phyloP scores from a whole-genome alignment of 495 filamentous ascomycete species.

The Darksidea phi region DNA sequence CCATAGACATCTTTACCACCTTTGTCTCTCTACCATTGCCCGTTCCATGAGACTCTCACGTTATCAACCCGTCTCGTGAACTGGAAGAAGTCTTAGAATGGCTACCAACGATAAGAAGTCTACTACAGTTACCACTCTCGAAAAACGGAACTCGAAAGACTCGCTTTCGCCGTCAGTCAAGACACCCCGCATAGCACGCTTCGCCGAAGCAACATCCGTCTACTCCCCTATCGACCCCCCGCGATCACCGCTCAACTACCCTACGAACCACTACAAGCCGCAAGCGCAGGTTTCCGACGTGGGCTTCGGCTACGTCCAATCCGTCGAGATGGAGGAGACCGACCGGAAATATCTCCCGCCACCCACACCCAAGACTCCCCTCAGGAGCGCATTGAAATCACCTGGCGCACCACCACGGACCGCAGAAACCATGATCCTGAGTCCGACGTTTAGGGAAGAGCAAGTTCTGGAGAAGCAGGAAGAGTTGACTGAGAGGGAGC shows the following conservation, averaged over 20 bases:
- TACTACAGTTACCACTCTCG: constrained; percentile 34
- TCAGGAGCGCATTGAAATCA: constrained; percentile 83
- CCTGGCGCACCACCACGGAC: constrained; percentile 73
- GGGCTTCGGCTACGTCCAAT: constrained; percentile 82
- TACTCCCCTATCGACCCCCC: constrained; percentile 71
- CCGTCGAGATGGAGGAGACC: constrained; percentile 50
- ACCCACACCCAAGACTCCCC: constrained; percentile 56
- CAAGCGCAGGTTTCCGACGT: constrained; percentile 75
- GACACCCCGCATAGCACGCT: constrained; percentile 77
- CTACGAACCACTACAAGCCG: constrained; percentile 56
- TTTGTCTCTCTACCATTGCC: not conserved
- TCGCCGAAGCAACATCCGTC: constrained; percentile 86
- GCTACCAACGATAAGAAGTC: constrained; percentile 39
- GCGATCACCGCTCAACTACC: constrained; percentile 67
- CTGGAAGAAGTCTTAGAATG: constrained; percentile 35
- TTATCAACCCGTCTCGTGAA: constrained; percentile 22
- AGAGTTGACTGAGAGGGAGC: constrained; percentile 71
- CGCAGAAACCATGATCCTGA: constrained; percentile 55
- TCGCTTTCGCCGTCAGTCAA: constrained; percentile 58
- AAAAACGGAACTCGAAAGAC: constrained; percentile 39
- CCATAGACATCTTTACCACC: constrained; percentile 18
- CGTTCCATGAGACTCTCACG: constrained; percentile 31
- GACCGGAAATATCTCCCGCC: constrained; percentile 47
- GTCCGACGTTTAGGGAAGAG: constrained; percentile 86
- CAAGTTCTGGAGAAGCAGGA: constrained; percentile 79